Conservation (phyloP, 192 early-diverging fungal genomes). For the Linnemannia schmuckeri region DNA sequence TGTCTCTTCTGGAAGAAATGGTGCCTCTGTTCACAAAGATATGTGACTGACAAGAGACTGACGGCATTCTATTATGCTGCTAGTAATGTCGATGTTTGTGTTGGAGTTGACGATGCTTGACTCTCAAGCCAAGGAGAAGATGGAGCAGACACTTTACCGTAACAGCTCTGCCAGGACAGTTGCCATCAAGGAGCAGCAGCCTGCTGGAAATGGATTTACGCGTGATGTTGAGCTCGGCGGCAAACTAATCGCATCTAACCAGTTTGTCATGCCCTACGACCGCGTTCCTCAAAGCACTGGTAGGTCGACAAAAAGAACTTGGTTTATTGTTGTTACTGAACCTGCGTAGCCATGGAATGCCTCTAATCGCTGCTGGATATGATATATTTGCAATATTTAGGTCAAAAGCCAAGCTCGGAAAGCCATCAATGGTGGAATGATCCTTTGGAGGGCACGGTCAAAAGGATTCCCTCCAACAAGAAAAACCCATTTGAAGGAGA, state of each 20-base stretch:
- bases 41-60: neutral
- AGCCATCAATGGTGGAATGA: constrained; percentile 69
- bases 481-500: constrained; percentile 50
- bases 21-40: constrained; percentile 51
- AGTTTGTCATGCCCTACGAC: neutral
- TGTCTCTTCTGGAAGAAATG: neutral
- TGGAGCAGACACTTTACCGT: constrained; percentile 66
- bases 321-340: neutral
- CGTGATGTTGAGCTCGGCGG: constrained; percentile 6
- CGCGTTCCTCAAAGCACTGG: neutral
- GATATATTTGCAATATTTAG: constrained; percentile 29
- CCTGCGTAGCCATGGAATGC: neutral
- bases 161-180: constrained; percentile 36
- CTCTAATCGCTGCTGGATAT: neutral
- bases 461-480: constrained; percentile 31
- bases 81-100: constrained; percentile 50
- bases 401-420: constrained; percentile 67
- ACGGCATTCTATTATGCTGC: neutral
- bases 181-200: neutral
- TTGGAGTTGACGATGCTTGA: constrained; percentile 62
- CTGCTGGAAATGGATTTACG: neutral
- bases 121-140: constrained; percentile 56
- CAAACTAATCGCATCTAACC: constrained; percentile 17
- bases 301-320: neutral
- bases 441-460: constrained; percentile 29